Evolutionary conservation across 768 basidiomycete genomes (phyloP), one percentile per base, ranked within the genome.

Genomic region (Crassisporium funariophilum): DNA sequence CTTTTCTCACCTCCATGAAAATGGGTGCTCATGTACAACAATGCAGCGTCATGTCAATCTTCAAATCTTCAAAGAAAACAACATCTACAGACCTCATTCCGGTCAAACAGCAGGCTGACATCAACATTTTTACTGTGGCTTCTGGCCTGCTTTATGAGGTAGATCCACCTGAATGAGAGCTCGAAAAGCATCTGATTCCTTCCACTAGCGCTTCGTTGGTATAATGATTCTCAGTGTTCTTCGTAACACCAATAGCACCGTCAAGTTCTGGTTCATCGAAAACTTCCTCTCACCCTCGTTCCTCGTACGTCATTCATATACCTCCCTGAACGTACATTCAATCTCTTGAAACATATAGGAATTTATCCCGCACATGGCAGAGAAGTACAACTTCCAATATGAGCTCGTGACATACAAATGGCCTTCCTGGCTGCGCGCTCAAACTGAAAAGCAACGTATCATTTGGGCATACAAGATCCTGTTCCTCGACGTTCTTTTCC

Each of bases 381-480:
- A 84, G 57, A 88, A 87, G 53, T 98, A 98, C 59, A 81, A 82
- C 31, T 99, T 98, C 78, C 82, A 95, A 62, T 99, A 97, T 60
- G 95, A 98, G 61, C 78, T 99, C 11, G 90, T 99, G 45, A 99
- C 97, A 0, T 99, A 98, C 75, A 97, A 97, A 61, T 99, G 95
- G 95, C 97, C 97, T 0, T 90, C 89, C 1, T 99, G 95, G 95
- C 77, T 99, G 4, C 87, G 93, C n/a, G 82, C 82, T 11, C 97
- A 98, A 63, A 93, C 86, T 48, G 97, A 99, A 71, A 99, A 99
- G 66, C 97, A 99, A 66, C 81, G 97, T 8, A 87, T 95, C 46
- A 99, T 99, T 56, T 98, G 97, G 97, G 95, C 91, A 0, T 99
- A 98, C 77, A 98, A 99, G 71, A 99, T 99, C 53, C 84, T 99